Evolutionary conservation across 1,284 basidiomycete species (phyloP).

Genomic region (Grifola frondosa): DNA sequence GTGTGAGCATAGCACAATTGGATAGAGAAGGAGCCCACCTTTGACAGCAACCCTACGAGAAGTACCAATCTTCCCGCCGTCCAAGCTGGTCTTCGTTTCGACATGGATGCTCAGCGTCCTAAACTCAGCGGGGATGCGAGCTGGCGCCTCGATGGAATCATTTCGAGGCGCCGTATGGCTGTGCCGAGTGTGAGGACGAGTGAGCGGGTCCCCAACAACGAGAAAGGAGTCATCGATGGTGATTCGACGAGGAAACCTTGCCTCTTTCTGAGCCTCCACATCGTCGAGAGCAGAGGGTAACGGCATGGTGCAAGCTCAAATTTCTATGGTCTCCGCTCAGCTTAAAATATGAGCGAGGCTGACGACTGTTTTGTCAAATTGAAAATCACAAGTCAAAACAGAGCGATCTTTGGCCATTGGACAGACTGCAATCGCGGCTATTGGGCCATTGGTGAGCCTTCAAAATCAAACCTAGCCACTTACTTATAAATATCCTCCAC

Average conservation of each 20-base stretch:
- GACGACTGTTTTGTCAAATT: too few relatives aligned
- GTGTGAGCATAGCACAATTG: background rate
- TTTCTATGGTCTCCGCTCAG: too few relatives aligned
- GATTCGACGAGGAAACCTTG: conserved; percentile 7
- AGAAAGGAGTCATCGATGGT: conserved; percentile 8
- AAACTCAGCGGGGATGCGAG: conserved; percentile 25
- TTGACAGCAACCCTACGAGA: conserved; percentile 16
- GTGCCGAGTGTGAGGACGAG: background rate
- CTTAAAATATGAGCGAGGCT: too few relatives aligned
- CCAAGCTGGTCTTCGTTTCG: conserved; percentile 7
- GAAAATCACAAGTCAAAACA: background rate
- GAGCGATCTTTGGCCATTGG: conserved; percentile 9
- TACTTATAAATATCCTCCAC: too few relatives aligned
- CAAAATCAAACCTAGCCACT: background rate
- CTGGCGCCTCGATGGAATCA: conserved; percentile 8
- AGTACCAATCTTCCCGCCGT: conserved; percentile 3
- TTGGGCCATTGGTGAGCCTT: conserved; percentile 10
- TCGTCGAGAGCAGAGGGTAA: conserved; percentile 4
- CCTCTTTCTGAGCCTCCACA: conserved; percentile 11
- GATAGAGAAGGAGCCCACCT: conserved; percentile 15
- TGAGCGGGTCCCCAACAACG: background rate
- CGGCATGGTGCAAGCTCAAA: conserved; percentile 4
- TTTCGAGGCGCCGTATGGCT: conserved; percentile 13
- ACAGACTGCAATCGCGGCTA: conserved; percentile 1
- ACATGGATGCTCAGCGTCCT: conserved; percentile 26